A percentile compares a stretch with the other conserved stretches of the same genome.
These are phyloP conservation scores for Cucumis sativus DNA, from an alignment of 306 rosid genomes.

Conservation along the genomic window Cucumber_9930_V3 NC_026656.2:22175501-22176000, in stretches of 20 bases:
- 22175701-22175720: too few species aligned
- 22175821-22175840: too few species aligned
- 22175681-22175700: too few species aligned
- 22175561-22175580: background rate
- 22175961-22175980: too few species aligned
- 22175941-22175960: background rate
- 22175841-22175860: background rate
- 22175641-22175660: background rate
- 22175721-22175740: too few species aligned
- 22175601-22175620: background rate
- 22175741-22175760: too few species aligned
- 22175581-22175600: background rate
- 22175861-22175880: background rate
- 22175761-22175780: too few species aligned
- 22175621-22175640: background rate
- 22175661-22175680: background rate
- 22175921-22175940: background rate
- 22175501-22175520: constrained; percentile 95
- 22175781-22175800: too few species aligned
- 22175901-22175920: too few species aligned
- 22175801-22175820: too few species aligned
- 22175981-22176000: background rate
- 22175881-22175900: too few species aligned
- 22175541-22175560: background rate
- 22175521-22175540: constrained; percentile 6